A percentile compares a stretch with the other conserved stretches of the same genome.
Conservation (phyloP, 306 rosid species). For the Prunus campanulata region DNA sequence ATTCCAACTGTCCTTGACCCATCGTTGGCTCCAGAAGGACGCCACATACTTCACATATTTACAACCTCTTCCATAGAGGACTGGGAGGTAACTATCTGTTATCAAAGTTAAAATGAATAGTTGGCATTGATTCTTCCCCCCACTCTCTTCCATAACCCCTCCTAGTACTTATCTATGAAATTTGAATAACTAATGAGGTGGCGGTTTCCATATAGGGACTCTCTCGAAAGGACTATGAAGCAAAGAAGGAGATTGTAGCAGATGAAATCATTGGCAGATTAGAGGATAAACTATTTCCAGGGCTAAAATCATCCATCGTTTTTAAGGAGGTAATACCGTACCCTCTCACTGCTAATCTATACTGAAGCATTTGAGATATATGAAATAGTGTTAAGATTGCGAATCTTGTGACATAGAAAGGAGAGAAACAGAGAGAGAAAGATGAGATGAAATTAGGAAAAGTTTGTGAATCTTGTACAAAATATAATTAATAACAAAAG, state of each 20-base stretch:
- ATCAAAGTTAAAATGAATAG: constrained; percentile 9
- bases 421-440: background rate
- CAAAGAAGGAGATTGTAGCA: constrained; percentile 82
- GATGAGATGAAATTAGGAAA: background rate
- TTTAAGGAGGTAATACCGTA: constrained; percentile 67
- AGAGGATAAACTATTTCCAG: constrained; percentile 82
- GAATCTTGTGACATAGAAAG: background rate
- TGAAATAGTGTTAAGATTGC: background rate
- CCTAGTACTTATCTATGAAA: constrained; percentile 1
- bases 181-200: constrained; percentile 11
- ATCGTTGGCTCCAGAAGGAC: constrained; percentile 85
- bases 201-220: constrained; percentile 57
- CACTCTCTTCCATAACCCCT: constrained; percentile 1
- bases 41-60: constrained; percentile 89
- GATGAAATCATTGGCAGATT: constrained; percentile 72
- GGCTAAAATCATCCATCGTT: constrained; percentile 64
- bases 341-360: constrained; percentile 14
- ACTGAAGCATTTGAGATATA: background rate
- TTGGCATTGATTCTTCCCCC: constrained; percentile 22
- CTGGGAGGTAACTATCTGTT: constrained; percentile 64
- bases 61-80: constrained; percentile 90
- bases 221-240: constrained; percentile 62
- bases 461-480: too few relatives aligned
- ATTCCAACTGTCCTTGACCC: constrained; percentile 93
- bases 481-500: too few relatives aligned